Evolutionary conservation across 306 rosid species (phyloP).

Genomic region (Cicer cuneatum): DNA sequence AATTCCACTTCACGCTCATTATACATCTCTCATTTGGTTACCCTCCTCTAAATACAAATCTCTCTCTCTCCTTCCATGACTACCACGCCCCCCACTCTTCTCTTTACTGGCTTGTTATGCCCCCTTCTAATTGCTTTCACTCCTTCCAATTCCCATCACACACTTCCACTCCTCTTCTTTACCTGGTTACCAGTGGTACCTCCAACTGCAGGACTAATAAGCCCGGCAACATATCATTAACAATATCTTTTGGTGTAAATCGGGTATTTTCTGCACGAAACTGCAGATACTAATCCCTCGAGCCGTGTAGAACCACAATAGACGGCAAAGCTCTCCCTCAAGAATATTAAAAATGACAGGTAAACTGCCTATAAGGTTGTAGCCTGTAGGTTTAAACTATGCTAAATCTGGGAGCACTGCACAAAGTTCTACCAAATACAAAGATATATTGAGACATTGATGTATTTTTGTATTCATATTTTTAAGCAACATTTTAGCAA

Average conservation of each 20-base stretch:
- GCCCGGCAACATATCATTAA: neutral
- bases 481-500: neutral
- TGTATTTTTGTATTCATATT: conserved; percentile 6
- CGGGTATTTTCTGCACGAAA: too few species aligned
- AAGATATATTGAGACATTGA: conserved; percentile 19
- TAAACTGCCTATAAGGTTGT: neutral
- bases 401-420: conserved; percentile 9
- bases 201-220: conserved; percentile 3
- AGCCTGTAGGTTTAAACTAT: conserved; percentile 10
- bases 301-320: too few species aligned
- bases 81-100: neutral
- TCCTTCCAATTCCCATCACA: neutral
- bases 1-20: neutral
- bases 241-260: too few species aligned
- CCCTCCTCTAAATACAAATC: neutral
- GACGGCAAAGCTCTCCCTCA: too few species aligned
- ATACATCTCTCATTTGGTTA: conserved; percentile 9
- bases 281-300: too few species aligned
- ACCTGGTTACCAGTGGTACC: neutral
- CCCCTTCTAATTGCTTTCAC: neutral
- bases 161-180: neutral
- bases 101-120: neutral
- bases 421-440: conserved; percentile 9
- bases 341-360: neutral
- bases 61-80: neutral